A percentile compares a stretch with the other conserved stretches of the same genome.
phyloP scores from a whole-genome alignment of 2,329 filamentous ascomycete species.

The Alternaria triticina region DNA sequence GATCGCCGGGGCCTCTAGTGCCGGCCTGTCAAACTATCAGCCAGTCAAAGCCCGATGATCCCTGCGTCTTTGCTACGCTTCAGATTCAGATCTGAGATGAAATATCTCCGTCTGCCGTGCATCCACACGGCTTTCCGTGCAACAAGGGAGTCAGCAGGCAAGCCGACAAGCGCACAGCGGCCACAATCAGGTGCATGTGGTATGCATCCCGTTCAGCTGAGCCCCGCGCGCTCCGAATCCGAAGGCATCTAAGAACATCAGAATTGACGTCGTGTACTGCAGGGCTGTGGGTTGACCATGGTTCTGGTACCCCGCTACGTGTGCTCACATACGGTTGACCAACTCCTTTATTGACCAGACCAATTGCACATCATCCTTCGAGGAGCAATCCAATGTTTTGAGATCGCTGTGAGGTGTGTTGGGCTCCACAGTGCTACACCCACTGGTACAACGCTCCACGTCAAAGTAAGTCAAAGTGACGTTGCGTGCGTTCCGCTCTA shows the following conservation, averaged over 20 bases:
- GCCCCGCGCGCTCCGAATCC: background rate
- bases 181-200: background rate
- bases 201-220: background rate
- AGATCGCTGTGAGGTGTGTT: background rate
- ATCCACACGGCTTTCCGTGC: background rate
- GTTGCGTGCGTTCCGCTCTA: background rate
- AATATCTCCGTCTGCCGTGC: constrained; percentile 7
- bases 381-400: background rate
- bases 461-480: constrained; percentile 4
- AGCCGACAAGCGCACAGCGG: background rate
- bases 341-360: background rate
- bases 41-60: background rate
- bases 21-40: constrained; percentile 1
- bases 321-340: background rate
- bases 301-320: background rate
- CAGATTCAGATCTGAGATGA: constrained; percentile 5
- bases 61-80: background rate
- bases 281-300: background rate
- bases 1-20: constrained; percentile 10
- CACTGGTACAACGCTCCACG: constrained; percentile 4
- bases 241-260: background rate
- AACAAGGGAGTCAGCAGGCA: background rate
- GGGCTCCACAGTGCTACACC: constrained; percentile 1
- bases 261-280: background rate
- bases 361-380: background rate